Conservation (phyloP, 495 filamentous ascomycete genomes). For the Annulohypoxylon moriforme region DNA sequence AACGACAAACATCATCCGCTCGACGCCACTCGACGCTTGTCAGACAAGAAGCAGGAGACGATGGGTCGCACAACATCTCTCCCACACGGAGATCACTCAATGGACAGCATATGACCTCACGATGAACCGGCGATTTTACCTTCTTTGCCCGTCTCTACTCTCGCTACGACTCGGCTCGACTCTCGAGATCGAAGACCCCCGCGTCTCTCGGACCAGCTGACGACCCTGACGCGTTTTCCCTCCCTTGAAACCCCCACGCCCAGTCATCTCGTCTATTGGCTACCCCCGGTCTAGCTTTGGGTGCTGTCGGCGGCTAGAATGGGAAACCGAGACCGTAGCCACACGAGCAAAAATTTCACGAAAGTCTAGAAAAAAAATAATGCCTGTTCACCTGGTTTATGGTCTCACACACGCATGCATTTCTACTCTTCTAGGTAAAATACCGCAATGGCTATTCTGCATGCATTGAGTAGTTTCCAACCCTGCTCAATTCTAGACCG, state of each 20-base stretch:
- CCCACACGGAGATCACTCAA: slow-evolving; percentile 29
- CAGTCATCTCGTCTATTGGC: slow-evolving; percentile 43
- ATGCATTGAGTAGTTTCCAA: slow-evolving; percentile 39
- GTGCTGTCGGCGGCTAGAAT: slow-evolving; percentile 42
- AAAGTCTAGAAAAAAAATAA: slow-evolving; percentile 19
- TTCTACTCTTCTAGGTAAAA: slow-evolving; percentile 40
- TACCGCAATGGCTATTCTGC: slow-evolving; percentile 40
- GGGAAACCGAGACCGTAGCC: slow-evolving; percentile 41
- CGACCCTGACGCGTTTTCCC: slow-evolving; percentile 31
- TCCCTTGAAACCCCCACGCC: slow-evolving; percentile 43
- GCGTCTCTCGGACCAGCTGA: slow-evolving; percentile 36
- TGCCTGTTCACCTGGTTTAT: slow-evolving; percentile 32
- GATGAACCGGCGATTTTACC: slow-evolving; percentile 36
- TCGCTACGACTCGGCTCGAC: slow-evolving; percentile 20
- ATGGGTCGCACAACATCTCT: slow-evolving; percentile 36
- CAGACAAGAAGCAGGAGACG: slow-evolving; percentile 34
- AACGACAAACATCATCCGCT: slow-evolving; percentile 35
- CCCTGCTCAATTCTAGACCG: slow-evolving; percentile 36
- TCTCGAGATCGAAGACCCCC: slow-evolving; percentile 19
- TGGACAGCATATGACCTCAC: slow-evolving; percentile 40
- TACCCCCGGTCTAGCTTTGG: slow-evolving; percentile 28
- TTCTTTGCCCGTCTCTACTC: slow-evolving; percentile 28
- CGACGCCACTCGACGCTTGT: slow-evolving; percentile 30
- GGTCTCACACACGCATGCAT: slow-evolving; percentile 19
- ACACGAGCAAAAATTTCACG: slow-evolving; percentile 17